phyloP scores from a whole-genome alignment of 108 stramenopile genomes.

The Pseudonitzschia multistriata region DNA sequence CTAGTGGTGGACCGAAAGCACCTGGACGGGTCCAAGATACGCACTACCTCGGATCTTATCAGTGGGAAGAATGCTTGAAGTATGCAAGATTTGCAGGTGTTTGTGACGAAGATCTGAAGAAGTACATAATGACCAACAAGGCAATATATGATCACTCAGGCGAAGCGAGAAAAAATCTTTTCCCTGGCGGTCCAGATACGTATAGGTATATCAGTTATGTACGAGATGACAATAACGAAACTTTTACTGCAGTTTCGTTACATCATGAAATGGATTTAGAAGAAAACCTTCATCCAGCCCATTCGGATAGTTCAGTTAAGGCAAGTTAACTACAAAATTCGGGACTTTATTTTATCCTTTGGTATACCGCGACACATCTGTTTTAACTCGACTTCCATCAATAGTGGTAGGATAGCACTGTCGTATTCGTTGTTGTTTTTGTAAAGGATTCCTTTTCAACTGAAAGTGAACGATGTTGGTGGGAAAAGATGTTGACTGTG shows the following conservation, averaged over 20 bases:
- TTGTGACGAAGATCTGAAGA: slow-evolving; percentile 33
- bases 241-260: slow-evolving; percentile 29
- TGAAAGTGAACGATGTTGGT: too few relatives aligned
- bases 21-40: slow-evolving; percentile 69
- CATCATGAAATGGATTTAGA: slow-evolving; percentile 1
- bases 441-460: too few relatives aligned
- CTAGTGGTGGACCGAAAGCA: slow-evolving; percentile 48
- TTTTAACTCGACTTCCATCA: too few relatives aligned
- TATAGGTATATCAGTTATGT: slow-evolving; percentile 44
- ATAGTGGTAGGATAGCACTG: too few relatives aligned
- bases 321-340: background rate
- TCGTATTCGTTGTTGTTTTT: too few relatives aligned
- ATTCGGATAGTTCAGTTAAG: background rate
- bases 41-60: slow-evolving; percentile 68
- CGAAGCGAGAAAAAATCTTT: slow-evolving; percentile 31
- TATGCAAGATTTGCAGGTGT: slow-evolving; percentile 58
- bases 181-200: slow-evolving; percentile 59
- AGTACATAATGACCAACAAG: slow-evolving; percentile 69
- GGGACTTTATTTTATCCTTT: background rate
- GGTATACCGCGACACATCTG: too few relatives aligned
- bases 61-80: slow-evolving; percentile 78
- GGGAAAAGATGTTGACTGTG: too few relatives aligned
- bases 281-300: background rate
- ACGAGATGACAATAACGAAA: slow-evolving; percentile 38
- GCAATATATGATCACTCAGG: slow-evolving; percentile 64